Evolutionary conservation across 2,329 filamentous ascomycete genomes (phyloP), one percentile per base, ranked within the genome.

Genomic region (Trichophyton equinum): DNA sequence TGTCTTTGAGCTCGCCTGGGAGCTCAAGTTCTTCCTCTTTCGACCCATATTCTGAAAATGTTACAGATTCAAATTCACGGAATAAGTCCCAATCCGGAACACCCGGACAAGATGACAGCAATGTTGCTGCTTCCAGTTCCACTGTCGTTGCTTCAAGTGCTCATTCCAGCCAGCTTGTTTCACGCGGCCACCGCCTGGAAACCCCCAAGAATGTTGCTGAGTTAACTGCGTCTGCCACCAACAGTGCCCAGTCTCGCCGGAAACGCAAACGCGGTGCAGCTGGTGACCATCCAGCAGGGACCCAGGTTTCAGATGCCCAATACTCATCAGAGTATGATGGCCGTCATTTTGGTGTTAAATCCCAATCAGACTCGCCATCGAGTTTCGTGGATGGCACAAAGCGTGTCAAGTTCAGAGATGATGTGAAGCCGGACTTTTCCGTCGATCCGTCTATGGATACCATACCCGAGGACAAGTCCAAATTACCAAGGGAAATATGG

Each of bases 401-500:
- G 51, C 65, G 65, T 61, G 47, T 63, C 51, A 67, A 64, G 57
- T 62, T 63, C 18, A 61, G 55, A 60, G 61, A 49, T 42, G 25
- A 33, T 27, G 36, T 27, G 49, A 36, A 46, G 22, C 59, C 62
- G 64, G 42, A 64, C 63, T 49, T 49, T 51, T 13, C 22, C 20
- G 57, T 27, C 27, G 38, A 20, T 42, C 38, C 11, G 25, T 57
- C 55, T 42, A 25, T 18, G 36, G 22, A 44, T 49, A 38, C 36
- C 18, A 60, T 62, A 53, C 44, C 64, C 25, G 56, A 60, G 46
- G 62, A 67, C 53, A 66, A 60, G 51, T 68, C 72, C 63, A 66
- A 73, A 65, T 76, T 85, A 61, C 81, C 84, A 68, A 76, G 78
- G 66, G 82, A 85, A 73, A 75, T 88, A 68, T 89, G 86, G 85